phyloP scores from a whole-genome alignment of 345 rosid species.

The Tarenaya hassleriana region DNA sequence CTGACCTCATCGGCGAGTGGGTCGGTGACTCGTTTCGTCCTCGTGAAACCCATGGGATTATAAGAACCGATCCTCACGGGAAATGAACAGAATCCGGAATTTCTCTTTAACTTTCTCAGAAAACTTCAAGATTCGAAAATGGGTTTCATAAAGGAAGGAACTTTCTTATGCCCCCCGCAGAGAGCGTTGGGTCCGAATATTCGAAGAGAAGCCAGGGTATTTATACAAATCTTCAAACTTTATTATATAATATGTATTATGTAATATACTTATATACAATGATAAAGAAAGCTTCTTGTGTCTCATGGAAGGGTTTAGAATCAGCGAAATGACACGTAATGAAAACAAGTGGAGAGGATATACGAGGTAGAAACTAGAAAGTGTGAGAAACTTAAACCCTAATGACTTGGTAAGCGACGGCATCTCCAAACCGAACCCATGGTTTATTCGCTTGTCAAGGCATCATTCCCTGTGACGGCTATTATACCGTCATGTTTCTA shows the following conservation, averaged over 20 bases:
- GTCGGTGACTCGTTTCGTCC: slow-evolving; percentile 50
- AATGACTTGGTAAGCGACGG: no score
- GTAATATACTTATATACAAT: neutral
- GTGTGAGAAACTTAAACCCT: no score
- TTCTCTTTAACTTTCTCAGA: neutral
- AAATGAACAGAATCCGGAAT: neutral
- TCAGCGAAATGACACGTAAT: slow-evolving; percentile 23
- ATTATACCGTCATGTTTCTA: no score
- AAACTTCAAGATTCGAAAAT: neutral
- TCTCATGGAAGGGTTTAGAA: no score
- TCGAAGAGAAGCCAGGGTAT: slow-evolving; percentile 19
- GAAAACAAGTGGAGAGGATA: no score
- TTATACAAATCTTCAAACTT: neutral
- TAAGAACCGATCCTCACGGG: neutral
- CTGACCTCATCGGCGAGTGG: slow-evolving; percentile 55
- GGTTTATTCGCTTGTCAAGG: no score
- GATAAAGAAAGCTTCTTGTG: no score
- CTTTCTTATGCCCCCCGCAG: no score
- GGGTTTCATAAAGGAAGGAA: slow-evolving; percentile 17
- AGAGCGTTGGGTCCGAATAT: slow-evolving; percentile 21
- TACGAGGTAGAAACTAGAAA: no score
- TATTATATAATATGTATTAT: neutral
- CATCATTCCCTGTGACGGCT: no score
- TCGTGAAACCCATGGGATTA: slow-evolving; percentile 23
- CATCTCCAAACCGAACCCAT: no score